Base-by-base conservation (phyloP, 2,329 filamentous ascomycete genomes). In the Aulographum hederae region DNA sequence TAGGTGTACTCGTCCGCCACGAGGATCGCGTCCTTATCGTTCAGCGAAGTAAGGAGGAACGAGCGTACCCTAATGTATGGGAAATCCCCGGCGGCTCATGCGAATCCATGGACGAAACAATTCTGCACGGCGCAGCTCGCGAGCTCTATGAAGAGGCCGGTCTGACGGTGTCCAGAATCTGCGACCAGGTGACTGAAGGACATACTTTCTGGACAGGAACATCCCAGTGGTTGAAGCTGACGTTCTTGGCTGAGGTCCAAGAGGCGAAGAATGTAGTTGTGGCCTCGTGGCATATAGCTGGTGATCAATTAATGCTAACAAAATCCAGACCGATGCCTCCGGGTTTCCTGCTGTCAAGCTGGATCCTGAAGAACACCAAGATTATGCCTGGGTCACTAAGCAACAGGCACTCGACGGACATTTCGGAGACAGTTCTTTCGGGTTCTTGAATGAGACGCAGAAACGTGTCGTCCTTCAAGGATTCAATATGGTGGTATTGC, bases 121-220 rank as follows among this genome's bases (percentile, higher is more conserved):
- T 69, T 20, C 43, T 68, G 1, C 56, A 63, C 31, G 57, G 56
- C 1, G 57, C 59, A 2, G 63, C 51, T 6, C 54, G 64, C 5
- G 64, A 68, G 38, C 45, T 66, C 8, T 52, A 55, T 26, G 65
- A 69, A 42, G 65, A 69, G 40, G 58, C 58, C 1, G 64, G 63
- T 0, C 44, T 69, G 15, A 47, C 47, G 27, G 57, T 63, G 3
- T 56, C 45, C 15, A 44, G 44, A 8, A 47, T 67, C 21, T 43
- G 56, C 2, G 51, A 56, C 17, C 46, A 60, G 32, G 54, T 63
- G 5, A 45, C 43, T 4, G 41, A 48, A 4, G 44, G 48, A 29
- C 37, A 42, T 12, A 53, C 54, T 43, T 44, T 46, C 28, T 44
- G 11, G 17, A 17, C 13, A 8, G 13, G 31, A 32, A 4, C 30